phyloP scores from a whole-genome alignment of 495 filamentous ascomycete species.

The Elaphomyces granulatus region DNA sequence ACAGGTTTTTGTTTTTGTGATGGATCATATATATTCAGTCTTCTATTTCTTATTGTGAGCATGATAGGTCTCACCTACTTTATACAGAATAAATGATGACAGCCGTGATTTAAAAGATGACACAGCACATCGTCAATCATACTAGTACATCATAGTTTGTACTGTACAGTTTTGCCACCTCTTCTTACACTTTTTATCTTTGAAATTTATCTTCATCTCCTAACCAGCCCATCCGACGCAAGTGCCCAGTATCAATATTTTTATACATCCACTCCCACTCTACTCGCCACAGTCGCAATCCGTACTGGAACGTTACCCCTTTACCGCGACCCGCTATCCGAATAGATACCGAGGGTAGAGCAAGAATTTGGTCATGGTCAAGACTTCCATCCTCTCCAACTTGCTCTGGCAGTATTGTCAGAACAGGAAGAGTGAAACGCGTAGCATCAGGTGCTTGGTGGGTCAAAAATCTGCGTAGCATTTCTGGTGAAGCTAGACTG shows the following conservation, averaged over 20 bases:
- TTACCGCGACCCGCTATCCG: slow-evolving; percentile 3
- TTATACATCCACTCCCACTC: slow-evolving; percentile 34
- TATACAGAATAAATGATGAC: no score
- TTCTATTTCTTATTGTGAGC: no score
- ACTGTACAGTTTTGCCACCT: no score
- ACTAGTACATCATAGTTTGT: no score
- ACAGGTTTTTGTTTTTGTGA: no score
- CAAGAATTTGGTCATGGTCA: slow-evolving; percentile 1
- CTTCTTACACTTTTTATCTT: no score
- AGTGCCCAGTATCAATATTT: slow-evolving; percentile 23
- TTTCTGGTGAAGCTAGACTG: no score
- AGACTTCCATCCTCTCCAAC: not conserved
- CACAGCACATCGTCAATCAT: no score
- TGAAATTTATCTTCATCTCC: not conserved
- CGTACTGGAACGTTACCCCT: not conserved
- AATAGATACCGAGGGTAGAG: slow-evolving; percentile 4
- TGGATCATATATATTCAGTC: no score
- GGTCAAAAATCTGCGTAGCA: no score
- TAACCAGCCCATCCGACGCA: slow-evolving; percentile 24
- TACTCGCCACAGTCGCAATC: slow-evolving; percentile 3
- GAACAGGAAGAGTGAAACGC: slow-evolving; percentile 28
- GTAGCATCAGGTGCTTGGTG: slow-evolving; percentile 16
- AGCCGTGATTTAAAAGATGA: no score
- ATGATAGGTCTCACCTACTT: no score
- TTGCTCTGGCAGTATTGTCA: slow-evolving; percentile 7